Evolutionary conservation across 129 eudicot species (phyloP).

Genomic region (Apium graveolens): DNA sequence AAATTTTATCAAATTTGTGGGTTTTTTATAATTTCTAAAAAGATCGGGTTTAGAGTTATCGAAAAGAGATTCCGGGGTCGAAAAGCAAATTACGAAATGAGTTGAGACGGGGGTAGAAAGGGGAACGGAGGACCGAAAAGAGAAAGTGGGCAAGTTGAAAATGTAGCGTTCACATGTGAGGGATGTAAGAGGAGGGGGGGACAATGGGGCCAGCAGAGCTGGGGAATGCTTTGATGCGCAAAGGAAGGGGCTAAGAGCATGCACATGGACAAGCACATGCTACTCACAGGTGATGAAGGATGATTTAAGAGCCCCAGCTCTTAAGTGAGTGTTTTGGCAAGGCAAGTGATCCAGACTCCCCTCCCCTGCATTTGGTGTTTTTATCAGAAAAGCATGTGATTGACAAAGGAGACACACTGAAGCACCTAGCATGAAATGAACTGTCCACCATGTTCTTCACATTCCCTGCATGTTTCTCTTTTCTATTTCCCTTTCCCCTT

Average conservation of each 20-base stretch:
- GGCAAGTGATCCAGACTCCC: background rate
- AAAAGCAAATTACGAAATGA: background rate
- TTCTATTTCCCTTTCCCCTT: background rate
- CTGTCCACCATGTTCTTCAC: conserved; percentile 3
- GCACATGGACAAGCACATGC: background rate
- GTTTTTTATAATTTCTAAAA: too few species aligned
- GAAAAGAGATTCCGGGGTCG: background rate
- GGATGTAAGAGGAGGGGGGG: background rate
- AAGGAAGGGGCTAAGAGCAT: background rate
- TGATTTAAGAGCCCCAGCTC: background rate
- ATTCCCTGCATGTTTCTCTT: background rate
- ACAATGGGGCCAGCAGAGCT: background rate
- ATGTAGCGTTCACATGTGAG: background rate
- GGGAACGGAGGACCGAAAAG: background rate
- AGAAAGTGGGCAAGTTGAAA: background rate
- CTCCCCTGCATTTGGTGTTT: background rate
- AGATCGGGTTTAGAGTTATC: too few species aligned
- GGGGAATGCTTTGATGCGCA: background rate
- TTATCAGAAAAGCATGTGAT: background rate
- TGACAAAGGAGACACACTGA: background rate
- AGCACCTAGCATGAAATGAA: background rate
- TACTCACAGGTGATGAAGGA: background rate
- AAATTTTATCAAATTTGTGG: too few species aligned
- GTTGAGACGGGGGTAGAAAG: background rate
- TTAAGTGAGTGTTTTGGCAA: background rate